Conservation (phyloP, 257 asterid genomes). For the Henckelia pumila region DNA sequence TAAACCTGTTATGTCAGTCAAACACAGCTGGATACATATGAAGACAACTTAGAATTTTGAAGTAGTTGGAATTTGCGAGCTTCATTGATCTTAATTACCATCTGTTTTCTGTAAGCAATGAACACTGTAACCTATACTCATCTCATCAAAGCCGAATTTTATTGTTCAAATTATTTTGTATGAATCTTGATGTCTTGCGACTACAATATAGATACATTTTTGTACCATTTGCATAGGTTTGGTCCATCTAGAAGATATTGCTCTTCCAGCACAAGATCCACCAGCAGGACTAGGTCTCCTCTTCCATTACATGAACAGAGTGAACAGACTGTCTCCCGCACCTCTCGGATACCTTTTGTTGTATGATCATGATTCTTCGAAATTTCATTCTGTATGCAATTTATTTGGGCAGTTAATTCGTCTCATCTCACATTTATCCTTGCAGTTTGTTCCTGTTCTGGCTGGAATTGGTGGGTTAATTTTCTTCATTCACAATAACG, state of each 20-base stretch:
- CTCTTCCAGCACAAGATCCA: conserved; percentile 35
- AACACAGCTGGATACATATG: conserved; percentile 6
- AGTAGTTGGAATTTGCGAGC: not conserved
- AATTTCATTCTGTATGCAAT: conserved; percentile 22
- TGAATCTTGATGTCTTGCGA: not conserved
- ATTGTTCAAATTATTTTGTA: conserved; percentile 3
- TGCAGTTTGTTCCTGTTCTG: conserved; percentile 79
- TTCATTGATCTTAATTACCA: conserved; percentile 1
- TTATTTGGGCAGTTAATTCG: conserved; percentile 23
- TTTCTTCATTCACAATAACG: conserved; percentile 64
- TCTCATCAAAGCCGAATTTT: not conserved
- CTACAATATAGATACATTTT: conserved; percentile 10
- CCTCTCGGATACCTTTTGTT: conserved; percentile 49
- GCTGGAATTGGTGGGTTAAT: conserved; percentile 74
- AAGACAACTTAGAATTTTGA: not conserved
- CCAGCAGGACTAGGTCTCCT: conserved; percentile 26
- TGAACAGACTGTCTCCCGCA: conserved; percentile 33
- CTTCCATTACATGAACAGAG: conserved; percentile 36
- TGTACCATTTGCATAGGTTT: conserved; percentile 30
- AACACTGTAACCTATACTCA: not conserved
- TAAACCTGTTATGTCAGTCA: not conserved
- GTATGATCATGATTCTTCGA: conserved; percentile 42
- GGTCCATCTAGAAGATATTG: conserved; percentile 38
- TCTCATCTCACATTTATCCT: conserved; percentile 43
- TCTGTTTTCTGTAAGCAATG: conserved; percentile 15